These are phyloP conservation scores for Plenodomus biglobosus DNA, from an alignment of 2,329 filamentous ascomycete genomes.

Conservation along the genomic window DNA sequence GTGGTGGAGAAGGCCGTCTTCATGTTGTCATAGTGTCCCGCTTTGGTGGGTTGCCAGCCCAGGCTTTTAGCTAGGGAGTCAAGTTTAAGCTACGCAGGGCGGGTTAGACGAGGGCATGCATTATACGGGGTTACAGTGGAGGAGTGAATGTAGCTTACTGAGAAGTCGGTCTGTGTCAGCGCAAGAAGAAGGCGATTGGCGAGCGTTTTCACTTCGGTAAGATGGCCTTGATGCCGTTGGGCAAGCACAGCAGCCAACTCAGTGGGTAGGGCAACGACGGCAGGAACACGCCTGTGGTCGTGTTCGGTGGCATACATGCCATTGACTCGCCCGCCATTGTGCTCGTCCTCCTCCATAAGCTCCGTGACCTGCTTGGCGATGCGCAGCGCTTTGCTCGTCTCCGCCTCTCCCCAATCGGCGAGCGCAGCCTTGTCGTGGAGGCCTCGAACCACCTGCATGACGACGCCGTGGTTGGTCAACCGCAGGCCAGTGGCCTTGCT, in stretches of 20 bases:
- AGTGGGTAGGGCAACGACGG: conserved; percentile 47
- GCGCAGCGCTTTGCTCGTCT: conserved; percentile 43
- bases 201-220: conserved; percentile 46
- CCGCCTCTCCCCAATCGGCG: conserved; percentile 42
- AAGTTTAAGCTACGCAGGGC: conserved; percentile 6
- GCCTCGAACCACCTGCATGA: conserved; percentile 39
- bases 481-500: conserved; percentile 28
- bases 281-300: conserved; percentile 32
- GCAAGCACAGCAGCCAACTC: conserved; percentile 48
- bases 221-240: conserved; percentile 41
- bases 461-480: conserved; percentile 25
- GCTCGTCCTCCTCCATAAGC: conserved; percentile 46
- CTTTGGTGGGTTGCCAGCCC: too few relatives aligned
- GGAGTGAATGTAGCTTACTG: conserved; percentile 12
- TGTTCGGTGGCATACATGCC: conserved; percentile 27
- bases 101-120: conserved; percentile 1
- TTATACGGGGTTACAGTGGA: neutral
- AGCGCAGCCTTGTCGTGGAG: conserved; percentile 39
- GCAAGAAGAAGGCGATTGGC: conserved; percentile 44
- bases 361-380: conserved; percentile 45
- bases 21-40: neutral
- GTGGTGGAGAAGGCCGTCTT: conserved; percentile 10
- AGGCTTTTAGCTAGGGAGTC: neutral
- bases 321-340: conserved; percentile 30
- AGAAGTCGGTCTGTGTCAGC: conserved; percentile 27